phyloP scores from a whole-genome alignment of 1,284 basidiomycete genomes.

The Fistulinella cinereoalba region DNA sequence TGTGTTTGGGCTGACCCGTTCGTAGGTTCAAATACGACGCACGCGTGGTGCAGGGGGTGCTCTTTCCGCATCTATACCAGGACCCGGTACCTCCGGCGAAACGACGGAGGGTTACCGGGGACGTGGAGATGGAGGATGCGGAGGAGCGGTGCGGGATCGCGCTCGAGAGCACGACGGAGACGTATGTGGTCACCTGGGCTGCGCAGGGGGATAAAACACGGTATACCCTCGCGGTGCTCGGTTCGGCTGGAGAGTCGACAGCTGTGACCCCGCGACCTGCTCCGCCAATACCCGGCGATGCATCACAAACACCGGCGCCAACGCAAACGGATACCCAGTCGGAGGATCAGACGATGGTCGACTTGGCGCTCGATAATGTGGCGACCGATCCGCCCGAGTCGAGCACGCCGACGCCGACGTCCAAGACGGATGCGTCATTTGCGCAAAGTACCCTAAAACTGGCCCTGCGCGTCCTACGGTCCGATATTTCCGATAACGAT shows the following conservation, averaged over 20 bases:
- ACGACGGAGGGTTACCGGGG: conserved; percentile 21
- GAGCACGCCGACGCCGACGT: not conserved
- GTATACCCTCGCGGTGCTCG: conserved; percentile 22
- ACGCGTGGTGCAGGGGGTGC: conserved; percentile 39
- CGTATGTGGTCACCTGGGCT: conserved; percentile 19
- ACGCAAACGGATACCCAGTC: not conserved
- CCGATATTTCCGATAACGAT: conserved; percentile 19
- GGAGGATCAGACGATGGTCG: no score
- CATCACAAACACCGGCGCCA: no score
- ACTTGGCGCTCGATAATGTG: no score
- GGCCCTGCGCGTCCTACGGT: conserved; percentile 14
- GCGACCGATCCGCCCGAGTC: conserved; percentile 4
- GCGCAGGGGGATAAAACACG: conserved; percentile 7
- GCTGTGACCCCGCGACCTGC: no score
- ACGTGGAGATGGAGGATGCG: conserved; percentile 8
- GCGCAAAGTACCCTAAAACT: conserved; percentile 5
- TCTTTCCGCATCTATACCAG: conserved; percentile 40
- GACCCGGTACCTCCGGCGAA: conserved; percentile 18
- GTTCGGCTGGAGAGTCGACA: not conserved
- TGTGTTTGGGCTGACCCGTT: conserved; percentile 1
- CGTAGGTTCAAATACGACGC: conserved; percentile 62
- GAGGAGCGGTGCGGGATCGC: conserved; percentile 20
- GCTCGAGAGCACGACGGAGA: conserved; percentile 22
- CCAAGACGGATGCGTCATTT: no score
- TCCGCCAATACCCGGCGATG: not conserved